Percentiles rank a stretch among this genome's conserved stretches.
Conservation (phyloP, 2,329 filamentous ascomycete species). For the Shiraia sp. region DNA sequence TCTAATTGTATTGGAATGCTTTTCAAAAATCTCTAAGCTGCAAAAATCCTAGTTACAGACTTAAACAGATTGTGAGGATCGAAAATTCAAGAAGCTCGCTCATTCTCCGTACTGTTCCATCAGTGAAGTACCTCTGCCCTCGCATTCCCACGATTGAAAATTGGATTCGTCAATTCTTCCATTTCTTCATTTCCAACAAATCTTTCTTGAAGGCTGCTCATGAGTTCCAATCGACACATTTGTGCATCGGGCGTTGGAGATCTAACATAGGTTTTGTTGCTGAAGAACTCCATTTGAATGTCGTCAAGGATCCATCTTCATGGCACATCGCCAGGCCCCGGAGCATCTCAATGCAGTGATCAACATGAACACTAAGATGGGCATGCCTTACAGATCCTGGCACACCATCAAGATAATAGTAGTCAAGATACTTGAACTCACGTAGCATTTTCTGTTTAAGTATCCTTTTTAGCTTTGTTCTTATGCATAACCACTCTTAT, state of each 20-base stretch:
- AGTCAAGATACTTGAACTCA: constrained; percentile 1
- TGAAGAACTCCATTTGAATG: not conserved
- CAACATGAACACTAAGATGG: not conserved
- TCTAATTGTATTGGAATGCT: constrained; percentile 7
- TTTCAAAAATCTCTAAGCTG: constrained; percentile 2
- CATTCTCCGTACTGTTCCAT: no score
- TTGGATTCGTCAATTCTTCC: not conserved
- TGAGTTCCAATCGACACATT: constrained; percentile 1
- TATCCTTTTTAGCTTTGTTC: no score
- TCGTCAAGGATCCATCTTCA: constrained; percentile 1
- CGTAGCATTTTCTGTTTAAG: constrained; percentile 1
- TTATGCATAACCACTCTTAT: no score
- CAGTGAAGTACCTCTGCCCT: no score
- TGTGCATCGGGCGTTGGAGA: not conserved
- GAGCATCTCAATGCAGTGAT: constrained; percentile 2
- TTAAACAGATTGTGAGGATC: no score
- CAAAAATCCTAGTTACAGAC: no score
- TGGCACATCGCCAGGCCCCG: not conserved
- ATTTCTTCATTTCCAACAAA: not conserved
- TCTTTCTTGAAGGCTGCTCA: not conserved
- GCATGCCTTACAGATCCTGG: not conserved
- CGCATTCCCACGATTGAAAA: no score
- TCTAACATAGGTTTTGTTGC: constrained; percentile 1
- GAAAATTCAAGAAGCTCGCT: no score
- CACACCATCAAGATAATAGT: not conserved